These are phyloP conservation scores for Solanum neorickii DNA, from an alignment of 257 asterid genomes.

Conservation along the genomic window DNA sequence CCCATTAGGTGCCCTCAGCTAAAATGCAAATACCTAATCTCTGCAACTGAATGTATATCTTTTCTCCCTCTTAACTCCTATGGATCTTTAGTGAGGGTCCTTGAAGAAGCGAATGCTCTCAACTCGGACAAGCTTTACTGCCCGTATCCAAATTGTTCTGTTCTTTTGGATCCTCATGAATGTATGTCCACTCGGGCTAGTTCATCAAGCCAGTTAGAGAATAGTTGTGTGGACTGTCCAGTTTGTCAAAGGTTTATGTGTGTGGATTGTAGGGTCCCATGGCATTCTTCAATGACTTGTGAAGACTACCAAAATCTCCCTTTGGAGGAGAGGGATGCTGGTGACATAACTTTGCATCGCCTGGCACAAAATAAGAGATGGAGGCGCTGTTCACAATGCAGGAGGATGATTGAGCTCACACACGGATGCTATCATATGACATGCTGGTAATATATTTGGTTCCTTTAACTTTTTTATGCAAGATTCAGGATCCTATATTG, in stretches of 20 bases:
- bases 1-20: slow-evolving; percentile 75
- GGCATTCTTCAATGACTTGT: slow-evolving; percentile 86
- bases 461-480: background rate
- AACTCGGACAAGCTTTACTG: slow-evolving; percentile 39
- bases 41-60: slow-evolving; percentile 42
- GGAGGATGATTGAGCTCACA: slow-evolving; percentile 53
- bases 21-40: slow-evolving; percentile 62
- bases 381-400: slow-evolving; percentile 68
- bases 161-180: slow-evolving; percentile 55
- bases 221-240: slow-evolving; percentile 64
- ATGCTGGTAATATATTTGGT: slow-evolving; percentile 43
- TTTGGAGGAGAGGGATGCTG: slow-evolving; percentile 55
- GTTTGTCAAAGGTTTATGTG: slow-evolving; percentile 65
- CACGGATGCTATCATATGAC: slow-evolving; percentile 77
- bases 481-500: background rate
- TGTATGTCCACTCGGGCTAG: slow-evolving; percentile 44
- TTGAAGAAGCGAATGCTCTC: slow-evolving; percentile 32
- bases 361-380: slow-evolving; percentile 45
- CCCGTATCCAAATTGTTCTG: slow-evolving; percentile 69
- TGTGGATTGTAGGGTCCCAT: slow-evolving; percentile 67
- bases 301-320: slow-evolving; percentile 58
- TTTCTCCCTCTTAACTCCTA: slow-evolving; percentile 73
- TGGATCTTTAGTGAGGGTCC: slow-evolving; percentile 50
- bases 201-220: slow-evolving; percentile 43
- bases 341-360: slow-evolving; percentile 35